Conservation (phyloP, 331 rosid species). For the Erythrophleum ivorense region DNA sequence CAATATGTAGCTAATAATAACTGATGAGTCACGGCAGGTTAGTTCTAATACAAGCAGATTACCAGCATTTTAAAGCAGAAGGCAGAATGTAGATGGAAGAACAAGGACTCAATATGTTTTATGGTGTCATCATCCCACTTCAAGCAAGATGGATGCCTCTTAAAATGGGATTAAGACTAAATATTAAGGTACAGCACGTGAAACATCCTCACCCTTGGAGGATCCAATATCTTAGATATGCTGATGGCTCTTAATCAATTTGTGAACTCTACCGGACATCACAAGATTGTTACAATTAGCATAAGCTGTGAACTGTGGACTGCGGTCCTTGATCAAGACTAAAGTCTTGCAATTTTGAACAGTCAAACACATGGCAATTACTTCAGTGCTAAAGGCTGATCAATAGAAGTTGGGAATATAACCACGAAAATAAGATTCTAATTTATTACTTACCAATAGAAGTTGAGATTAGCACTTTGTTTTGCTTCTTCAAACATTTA, state of each 20-base stretch:
- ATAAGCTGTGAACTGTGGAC: no score
- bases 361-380: not conserved
- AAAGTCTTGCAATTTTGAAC: not conserved
- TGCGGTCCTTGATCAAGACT: not conserved
- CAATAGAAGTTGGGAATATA: not conserved
- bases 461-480: not conserved
- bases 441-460: not conserved
- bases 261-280: not conserved
- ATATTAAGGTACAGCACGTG: not conserved
- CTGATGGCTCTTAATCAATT: not conserved
- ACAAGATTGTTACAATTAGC: not conserved
- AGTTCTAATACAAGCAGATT: slow-evolving; percentile 20
- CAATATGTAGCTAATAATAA: not conserved
- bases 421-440: not conserved
- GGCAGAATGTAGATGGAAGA: not conserved
- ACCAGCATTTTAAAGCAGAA: slow-evolving; percentile 1
- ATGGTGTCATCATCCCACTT: not conserved
- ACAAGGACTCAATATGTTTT: not conserved
- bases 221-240: not conserved
- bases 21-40: not conserved
- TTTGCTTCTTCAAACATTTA: slow-evolving; percentile 5
- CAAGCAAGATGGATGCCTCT: not conserved
- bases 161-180: not conserved
- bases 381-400: not conserved
- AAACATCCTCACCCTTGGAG: not conserved